Conservation (phyloP, 768 basidiomycete genomes). For the Termitomyces sp. region DNA sequence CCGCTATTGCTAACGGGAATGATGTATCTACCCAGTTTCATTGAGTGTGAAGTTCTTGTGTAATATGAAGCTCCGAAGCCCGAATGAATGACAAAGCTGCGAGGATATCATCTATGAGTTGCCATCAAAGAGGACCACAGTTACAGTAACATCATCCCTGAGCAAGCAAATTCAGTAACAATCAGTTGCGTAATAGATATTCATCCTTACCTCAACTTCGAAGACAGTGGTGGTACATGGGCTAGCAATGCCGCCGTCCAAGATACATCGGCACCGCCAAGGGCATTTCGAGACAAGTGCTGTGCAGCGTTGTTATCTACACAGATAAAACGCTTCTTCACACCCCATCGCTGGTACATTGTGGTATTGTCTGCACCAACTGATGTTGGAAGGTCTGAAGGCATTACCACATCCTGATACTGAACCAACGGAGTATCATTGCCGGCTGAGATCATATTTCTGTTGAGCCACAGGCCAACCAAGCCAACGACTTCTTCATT, state of each 20-base stretch:
- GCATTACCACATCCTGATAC: slow-evolving; percentile 11
- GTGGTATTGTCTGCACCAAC: slow-evolving; percentile 25
- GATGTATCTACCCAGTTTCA: neutral
- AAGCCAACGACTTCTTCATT: slow-evolving; percentile 54
- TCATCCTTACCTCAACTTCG: slow-evolving; percentile 28
- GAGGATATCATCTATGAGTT: neutral
- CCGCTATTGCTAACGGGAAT: neutral
- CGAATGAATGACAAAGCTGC: neutral
- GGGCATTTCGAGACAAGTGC: slow-evolving; percentile 45
- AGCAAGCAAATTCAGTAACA: neutral
- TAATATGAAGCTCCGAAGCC: neutral
- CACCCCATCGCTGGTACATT: slow-evolving; percentile 31
- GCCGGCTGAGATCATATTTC: slow-evolving; percentile 2
- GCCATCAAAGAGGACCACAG: slow-evolving; percentile 13
- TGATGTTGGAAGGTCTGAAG: slow-evolving; percentile 26
- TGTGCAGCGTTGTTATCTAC: slow-evolving; percentile 40
- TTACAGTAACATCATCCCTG: slow-evolving; percentile 12
- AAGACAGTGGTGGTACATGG: slow-evolving; percentile 29
- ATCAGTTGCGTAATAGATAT: neutral
- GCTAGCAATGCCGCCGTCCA: slow-evolving; percentile 33
- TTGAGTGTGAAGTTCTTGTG: neutral
- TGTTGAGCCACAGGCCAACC: slow-evolving; percentile 42
- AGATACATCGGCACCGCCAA: slow-evolving; percentile 43
- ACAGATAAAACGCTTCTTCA: slow-evolving; percentile 34
- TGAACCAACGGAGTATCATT: neutral